Base-by-base conservation (phyloP, 192 early-diverging fungal species). In the Podila minutissima region DNA sequence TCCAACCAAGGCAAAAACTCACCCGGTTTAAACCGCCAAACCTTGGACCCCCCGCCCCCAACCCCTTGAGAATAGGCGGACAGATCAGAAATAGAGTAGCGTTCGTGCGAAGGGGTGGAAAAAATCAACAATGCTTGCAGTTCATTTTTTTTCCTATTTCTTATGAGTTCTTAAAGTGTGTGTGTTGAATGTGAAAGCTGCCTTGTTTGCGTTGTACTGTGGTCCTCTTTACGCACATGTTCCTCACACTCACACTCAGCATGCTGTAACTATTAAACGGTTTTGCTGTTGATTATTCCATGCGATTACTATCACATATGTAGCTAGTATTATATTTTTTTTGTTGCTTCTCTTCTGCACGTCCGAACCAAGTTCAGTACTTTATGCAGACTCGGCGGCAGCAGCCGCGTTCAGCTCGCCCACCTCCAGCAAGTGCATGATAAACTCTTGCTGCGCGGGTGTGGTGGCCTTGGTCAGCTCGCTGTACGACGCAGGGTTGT, bases 391-490 rank as follows among this genome's bases (percentile, higher is more conserved):
- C 28, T 67, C 73, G 6, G 66, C 60, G 11, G 74, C 70, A 61
- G 75, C 77, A 24, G 61, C 66, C 29, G 77, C 71, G 67, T 81
- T 81, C 5, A 35, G 69, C 69, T 87, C 86, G 5, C 82, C 89
- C 28, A 71, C 73, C 22, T 76, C 55, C 26, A 90, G 68, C 71
- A 90, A 64, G 7, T 75, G 64, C 82, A 86, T 82, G 33, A 90
- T 87, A 15, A 77, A 74, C 48, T 73, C 82, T 62, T 88, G 86
- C 65, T 89, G 84, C 46, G 89, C 85, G 15, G 75, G 61, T 38
- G 84, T 83, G 37, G 86, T 74, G 37, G 87, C 86, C 75, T 89
- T 90, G 26, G 89, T 89, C 60, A 90, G 75, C 60, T 86, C 76
- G 9, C 82, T 72, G 72, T 90, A 90, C 6, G 89, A 90, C 4